Evolutionary conservation across 2,329 filamentous ascomycete species (phyloP).

Genomic region (Mollisia scopiformis): DNA sequence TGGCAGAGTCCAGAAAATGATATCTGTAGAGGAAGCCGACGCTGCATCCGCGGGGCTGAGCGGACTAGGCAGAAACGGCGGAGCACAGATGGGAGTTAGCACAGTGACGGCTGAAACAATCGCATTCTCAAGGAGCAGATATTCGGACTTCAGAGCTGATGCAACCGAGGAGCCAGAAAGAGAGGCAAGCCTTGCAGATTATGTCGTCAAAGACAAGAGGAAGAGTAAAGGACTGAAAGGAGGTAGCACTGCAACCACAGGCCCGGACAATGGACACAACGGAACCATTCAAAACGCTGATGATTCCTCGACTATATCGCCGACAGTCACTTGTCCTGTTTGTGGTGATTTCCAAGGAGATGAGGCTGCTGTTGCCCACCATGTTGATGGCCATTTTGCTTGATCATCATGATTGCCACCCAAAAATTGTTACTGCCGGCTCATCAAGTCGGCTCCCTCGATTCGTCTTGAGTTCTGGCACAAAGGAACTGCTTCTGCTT

Average conservation of each 20-base stretch:
- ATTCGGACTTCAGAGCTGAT: conserved; percentile 26
- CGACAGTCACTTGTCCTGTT: conserved; percentile 28
- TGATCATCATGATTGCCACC: conserved; percentile 18
- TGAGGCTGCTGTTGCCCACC: conserved; percentile 33
- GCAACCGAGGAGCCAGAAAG: conserved; percentile 18
- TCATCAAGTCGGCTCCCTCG: not conserved
- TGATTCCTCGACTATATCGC: no score
- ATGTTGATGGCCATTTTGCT: conserved; percentile 34
- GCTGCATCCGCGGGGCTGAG: conserved; percentile 19
- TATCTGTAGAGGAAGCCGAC: conserved; percentile 22
- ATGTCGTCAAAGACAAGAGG: conserved; percentile 23
- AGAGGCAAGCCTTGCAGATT: conserved; percentile 24
- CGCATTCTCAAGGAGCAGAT: conserved; percentile 7
- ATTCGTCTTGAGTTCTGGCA: not conserved
- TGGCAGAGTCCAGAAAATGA: conserved; percentile 35
- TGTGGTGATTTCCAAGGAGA: conserved; percentile 36
- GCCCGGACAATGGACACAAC: not conserved
- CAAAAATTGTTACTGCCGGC: no score
- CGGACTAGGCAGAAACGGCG: conserved; percentile 25
- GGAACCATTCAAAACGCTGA: not conserved
- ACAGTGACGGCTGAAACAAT: not conserved
- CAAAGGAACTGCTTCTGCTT: no score
- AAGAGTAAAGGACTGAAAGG: conserved; percentile 11
- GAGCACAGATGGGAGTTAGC: not conserved
- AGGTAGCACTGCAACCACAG: not conserved